Evolutionary conservation across 352 stramenopile genomes (phyloP).

Genomic region (Phytophthora quininea): DNA sequence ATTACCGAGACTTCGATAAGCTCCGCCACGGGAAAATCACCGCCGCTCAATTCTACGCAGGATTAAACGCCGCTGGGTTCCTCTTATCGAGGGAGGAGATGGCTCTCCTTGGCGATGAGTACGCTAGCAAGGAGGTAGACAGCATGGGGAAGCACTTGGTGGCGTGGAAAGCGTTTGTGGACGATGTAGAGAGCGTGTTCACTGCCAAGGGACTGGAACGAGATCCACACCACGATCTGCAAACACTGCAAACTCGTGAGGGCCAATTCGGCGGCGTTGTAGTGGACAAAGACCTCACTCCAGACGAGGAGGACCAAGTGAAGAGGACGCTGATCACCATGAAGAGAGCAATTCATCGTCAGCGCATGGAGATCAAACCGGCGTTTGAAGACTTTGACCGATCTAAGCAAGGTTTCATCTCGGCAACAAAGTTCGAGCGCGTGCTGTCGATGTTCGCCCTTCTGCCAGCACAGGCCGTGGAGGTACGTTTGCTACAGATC

Average conservation of each 20-base stretch:
- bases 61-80: constrained; percentile 61
- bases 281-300: constrained; percentile 54
- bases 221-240: constrained; percentile 61
- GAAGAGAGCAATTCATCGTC: constrained; percentile 62
- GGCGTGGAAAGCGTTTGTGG: constrained; percentile 78
- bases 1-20: constrained; percentile 87
- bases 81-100: constrained; percentile 67
- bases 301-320: constrained; percentile 55
- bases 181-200: constrained; percentile 85
- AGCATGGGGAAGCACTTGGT: constrained; percentile 64
- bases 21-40: constrained; percentile 83
- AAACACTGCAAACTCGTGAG: constrained; percentile 45
- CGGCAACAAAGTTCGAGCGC: constrained; percentile 79
- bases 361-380: constrained; percentile 80
- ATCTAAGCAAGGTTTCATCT: constrained; percentile 81
- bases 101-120: constrained; percentile 56
- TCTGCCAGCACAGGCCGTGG: constrained; percentile 51
- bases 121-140: constrained; percentile 62
- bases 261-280: constrained; percentile 68
- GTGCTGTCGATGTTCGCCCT: constrained; percentile 81
- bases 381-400: constrained; percentile 86
- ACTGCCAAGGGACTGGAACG: constrained; percentile 78
- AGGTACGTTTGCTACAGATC: constrained; percentile 61
- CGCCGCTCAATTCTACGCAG: constrained; percentile 61
- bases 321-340: constrained; percentile 54